Percentiles rank a stretch among this genome's conserved stretches.
Evolutionary conservation across 805 yeast species (phyloP).

Genomic region (Aciculoconidium aculeatum): DNA sequence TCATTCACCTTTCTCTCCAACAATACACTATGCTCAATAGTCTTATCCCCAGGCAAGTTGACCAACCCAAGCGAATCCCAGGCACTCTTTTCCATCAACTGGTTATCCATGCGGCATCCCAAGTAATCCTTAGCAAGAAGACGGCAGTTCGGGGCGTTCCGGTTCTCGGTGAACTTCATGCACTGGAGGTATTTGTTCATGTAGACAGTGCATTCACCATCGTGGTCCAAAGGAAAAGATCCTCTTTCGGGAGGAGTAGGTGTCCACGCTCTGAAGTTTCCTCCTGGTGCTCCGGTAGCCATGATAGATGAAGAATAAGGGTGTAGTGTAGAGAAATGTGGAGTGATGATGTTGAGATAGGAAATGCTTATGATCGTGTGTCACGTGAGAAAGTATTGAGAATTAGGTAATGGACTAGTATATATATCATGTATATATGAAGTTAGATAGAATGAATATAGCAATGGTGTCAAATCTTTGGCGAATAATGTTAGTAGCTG

Average conservation of each 20-base stretch:
- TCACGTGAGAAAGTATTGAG: neutral
- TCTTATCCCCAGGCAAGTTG: conserved; percentile 33
- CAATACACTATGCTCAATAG: conserved; percentile 3
- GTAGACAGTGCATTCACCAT: conserved; percentile 68
- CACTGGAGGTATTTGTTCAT: conserved; percentile 78
- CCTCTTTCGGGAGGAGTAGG: conserved; percentile 97
- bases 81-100: conserved; percentile 35
- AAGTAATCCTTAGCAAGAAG: conserved; percentile 75
- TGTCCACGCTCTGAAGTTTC: conserved; percentile 34
- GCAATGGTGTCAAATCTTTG: no score
- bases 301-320: conserved; percentile 10
- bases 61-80: conserved; percentile 41
- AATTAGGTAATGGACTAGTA: no score
- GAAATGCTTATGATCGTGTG: neutral
- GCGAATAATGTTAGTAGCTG: no score
- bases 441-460: no score
- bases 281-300: conserved; percentile 35
- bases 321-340: neutral
- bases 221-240: conserved; percentile 90
- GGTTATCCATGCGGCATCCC: conserved; percentile 82
- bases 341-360: neutral
- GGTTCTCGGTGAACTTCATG: conserved; percentile 68
- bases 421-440: neutral
- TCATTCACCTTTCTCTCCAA: conserved; percentile 5
- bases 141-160: conserved; percentile 89